These are phyloP conservation scores for Carex kokanica DNA, from an alignment of 176 grass and related monocot genomes.

Conservation along the genomic window DNA sequence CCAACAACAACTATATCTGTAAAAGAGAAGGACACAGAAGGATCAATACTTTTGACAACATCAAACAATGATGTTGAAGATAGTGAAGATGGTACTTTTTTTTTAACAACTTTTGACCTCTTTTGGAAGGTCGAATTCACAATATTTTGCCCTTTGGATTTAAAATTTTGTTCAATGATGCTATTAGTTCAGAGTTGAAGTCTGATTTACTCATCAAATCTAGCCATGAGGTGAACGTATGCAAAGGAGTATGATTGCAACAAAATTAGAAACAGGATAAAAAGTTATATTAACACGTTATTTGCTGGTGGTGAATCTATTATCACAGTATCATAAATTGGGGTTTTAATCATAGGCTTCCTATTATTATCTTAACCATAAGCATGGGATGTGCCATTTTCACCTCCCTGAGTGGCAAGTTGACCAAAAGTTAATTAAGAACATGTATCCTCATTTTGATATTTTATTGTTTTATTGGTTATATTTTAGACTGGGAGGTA, in stretches of 20 bases:
- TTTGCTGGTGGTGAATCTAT: neutral
- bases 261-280: neutral
- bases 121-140: neutral
- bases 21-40: conserved; percentile 30
- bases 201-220: neutral
- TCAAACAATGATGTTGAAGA: conserved; percentile 24
- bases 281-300: neutral
- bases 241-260: neutral
- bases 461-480: conserved; percentile 5
- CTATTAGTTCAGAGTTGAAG: neutral
- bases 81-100: conserved; percentile 30
- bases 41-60: conserved; percentile 25
- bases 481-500: conserved; percentile 74
- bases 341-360: neutral
- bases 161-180: neutral
- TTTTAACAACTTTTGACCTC: neutral
- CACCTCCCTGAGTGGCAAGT: neutral
- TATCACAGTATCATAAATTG: neutral
- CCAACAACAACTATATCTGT: conserved; percentile 9
- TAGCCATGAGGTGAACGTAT: neutral
- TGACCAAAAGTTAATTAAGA: neutral
- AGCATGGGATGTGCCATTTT: conserved; percentile 1
- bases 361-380: neutral
- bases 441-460: neutral
- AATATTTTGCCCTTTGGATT: neutral